Evolutionary conservation across 345 rosid species (phyloP), one percentile per base, ranked within the genome.

Genomic region (Aquilaria sinensis): DNA sequence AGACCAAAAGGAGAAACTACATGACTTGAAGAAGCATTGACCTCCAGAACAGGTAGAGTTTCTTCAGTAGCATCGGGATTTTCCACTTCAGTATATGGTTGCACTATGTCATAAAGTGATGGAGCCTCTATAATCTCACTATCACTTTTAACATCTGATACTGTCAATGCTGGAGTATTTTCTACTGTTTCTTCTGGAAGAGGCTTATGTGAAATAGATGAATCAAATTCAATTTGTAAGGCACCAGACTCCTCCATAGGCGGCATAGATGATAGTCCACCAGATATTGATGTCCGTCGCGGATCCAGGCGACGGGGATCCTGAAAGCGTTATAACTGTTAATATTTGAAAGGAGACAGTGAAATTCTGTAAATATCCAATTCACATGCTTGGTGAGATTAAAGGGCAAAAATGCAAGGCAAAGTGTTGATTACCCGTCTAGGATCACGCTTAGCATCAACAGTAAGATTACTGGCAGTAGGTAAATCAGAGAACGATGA

Each of bases 251-350:
- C 89, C 70, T 83, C 92, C 54, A 65, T 57, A 66, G 67, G 55
- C 60, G 84, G 75, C 23, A 73, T 15, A 47, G 80, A 72, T 49
- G 77, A 62, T 58, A 75, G 65, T 74, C 75, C 96, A 71, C 58
- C 70, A 37, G 86, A 57, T 70, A 84, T 61, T 54, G 75, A 65
- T 70, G 68, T 32, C 65, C 87, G 86, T 53, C 99, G 86, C 45
- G 99, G 99, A 79, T 94, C 99, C 72, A 88, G 70, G 73, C 96
- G 96, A 58, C 99, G 99, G 16, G 96, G 96, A 85, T 94, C 99
- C 99, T 94, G 86, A 72, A 80, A 68, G 65, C 58, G 62, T 49
- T 60, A 68, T 50, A 37, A 37, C 43, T 4, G 5, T 37, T 37
- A 37, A 37, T 37, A 37, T 37, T 9, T 37, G 43, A 37, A 37